Evolutionary conservation across 257 asterid species (phyloP), one percentile per base, ranked within the genome.

Genomic region (Nicotiana knightiana): DNA sequence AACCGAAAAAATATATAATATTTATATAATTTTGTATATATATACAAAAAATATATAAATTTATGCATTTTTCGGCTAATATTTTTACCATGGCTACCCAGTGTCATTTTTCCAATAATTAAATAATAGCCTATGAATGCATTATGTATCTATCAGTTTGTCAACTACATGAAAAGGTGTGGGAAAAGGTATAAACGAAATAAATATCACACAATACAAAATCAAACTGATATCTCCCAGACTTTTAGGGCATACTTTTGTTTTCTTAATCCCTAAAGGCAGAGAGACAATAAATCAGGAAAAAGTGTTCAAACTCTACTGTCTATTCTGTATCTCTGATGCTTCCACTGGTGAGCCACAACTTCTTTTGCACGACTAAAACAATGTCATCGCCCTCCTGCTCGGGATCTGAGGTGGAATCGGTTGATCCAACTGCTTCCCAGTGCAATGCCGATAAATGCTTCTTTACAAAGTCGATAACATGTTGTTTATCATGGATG

Each of bases 341-440:
- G 88, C 99, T 93, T 84, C 88, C 96, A 78, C 97, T 93, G 24
- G 98, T 93, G 84, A 95, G 83, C 99, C 98, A 95, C 55, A 89
- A 85, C 90, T 93, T 95, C 96, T 95, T 95, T 81, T 93, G 97
- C 67, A 92, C 80, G n/a, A 95, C 75, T 26, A 92, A 61, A 55
- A 90, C 93, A 0, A 83, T 61, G 57, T 93, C 97, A 35, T 95
- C 97, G 51, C 89, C 90, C 12, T 91, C 99, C 67, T 83, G 87
- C 70, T 90, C 92, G 0, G 90, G 61, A 9, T 90, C 92, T 10
- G 93, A 83, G 86, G 86, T 37, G 58, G 95, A 83, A 81, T 90
- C 93, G 0, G 86, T 67, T 5, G 78, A 71, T 71, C 59, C 78
- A 71, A 93, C 88, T 24, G 89, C 89, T 85, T 95, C 99, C 99